Evolutionary conservation across 2,329 filamentous ascomycete species (phyloP).

Genomic region (Ceratocystis lukuohia): DNA sequence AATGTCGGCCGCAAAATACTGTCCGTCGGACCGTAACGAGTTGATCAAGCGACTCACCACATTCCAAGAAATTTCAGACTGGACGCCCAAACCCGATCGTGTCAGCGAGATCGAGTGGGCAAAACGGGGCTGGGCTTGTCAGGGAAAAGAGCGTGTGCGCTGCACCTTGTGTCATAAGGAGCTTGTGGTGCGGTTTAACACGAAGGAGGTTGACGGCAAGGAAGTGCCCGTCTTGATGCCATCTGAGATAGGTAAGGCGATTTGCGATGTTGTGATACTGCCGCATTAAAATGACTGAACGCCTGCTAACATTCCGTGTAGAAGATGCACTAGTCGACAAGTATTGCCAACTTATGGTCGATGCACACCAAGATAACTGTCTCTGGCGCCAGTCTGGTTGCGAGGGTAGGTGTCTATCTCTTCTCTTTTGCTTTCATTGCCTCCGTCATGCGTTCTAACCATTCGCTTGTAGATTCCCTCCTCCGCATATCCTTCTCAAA

Average conservation of each 20-base stretch:
- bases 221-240: slow-evolving; percentile 40
- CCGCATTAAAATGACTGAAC: too few relatives aligned
- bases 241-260: slow-evolving; percentile 41
- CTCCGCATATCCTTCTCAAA: slow-evolving; percentile 52
- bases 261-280: neutral
- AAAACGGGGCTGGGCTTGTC: slow-evolving; percentile 80
- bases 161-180: slow-evolving; percentile 79
- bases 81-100: slow-evolving; percentile 79
- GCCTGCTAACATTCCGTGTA: slow-evolving; percentile 23
- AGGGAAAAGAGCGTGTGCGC: slow-evolving; percentile 67
- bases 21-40: slow-evolving; percentile 70
- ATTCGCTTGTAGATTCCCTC: slow-evolving; percentile 36
- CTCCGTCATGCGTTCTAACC: neutral
- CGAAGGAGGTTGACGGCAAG: slow-evolving; percentile 42
- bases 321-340: slow-evolving; percentile 59
- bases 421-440: neutral
- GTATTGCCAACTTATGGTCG: slow-evolving; percentile 59
- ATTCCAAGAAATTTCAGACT: slow-evolving; percentile 81
- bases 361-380: slow-evolving; percentile 67
- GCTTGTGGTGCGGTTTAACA: slow-evolving; percentile 64
- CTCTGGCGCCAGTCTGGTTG: slow-evolving; percentile 81
- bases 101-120: slow-evolving; percentile 92
- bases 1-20: slow-evolving; percentile 51
- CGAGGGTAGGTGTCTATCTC: slow-evolving; percentile 44
- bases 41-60: slow-evolving; percentile 72